Evolutionary conservation across 225 moss, liverwort and hornwort species (phyloP), one percentile per base, ranked within the genome.

Genomic region (Marchantia polymorpha): DNA sequence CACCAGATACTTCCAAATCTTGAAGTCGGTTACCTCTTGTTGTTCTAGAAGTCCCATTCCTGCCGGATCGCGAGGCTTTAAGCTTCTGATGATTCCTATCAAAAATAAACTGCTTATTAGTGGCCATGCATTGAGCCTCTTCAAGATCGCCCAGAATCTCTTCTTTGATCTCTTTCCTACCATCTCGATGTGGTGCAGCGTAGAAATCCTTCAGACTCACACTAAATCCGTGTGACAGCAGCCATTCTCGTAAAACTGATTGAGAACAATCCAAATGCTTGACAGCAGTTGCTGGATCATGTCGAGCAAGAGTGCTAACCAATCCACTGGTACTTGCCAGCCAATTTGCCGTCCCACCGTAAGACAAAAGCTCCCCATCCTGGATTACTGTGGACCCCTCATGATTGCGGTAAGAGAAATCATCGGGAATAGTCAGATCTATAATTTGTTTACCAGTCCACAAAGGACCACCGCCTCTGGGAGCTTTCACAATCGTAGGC

Each of bases 371-470:
- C 60, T 94, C 81, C 26, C 97, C 97, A 48, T 83, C 84, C 80
- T 86, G 71, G 50, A 99, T 92, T 12, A 88, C 79, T 53, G 89
- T 23, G 19, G 72, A 81, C 27, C 68, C 85, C 26, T 85, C 80
- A 19, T 83, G 50, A 58, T 86, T 84, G 48, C 68, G 80, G 78
- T 86, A 79, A 46, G 87, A 89, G 69, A 96, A 88, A 2, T 81
- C 87, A 67, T 81, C 75, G 8, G 95, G 95, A 31, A 99, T 83
- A 27, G 91, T 87, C 50, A 82, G 56, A 79, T 93, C 92, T 72
- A 90, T 89, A 46, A 95, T 80, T 78, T 92, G 99, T 64, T 92
- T 89, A 31, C 95, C 93, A 16, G 99, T 88, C 99, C 99, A 99
- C 83, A 91, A 79, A 65, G 96, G 92, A 52, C 82, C 90, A 39